A percentile compares a stretch with the other conserved stretches of the same genome.
Evolutionary conservation across 139 green algal species (phyloP).

Genomic region (Chlamydomonas sp.): DNA sequence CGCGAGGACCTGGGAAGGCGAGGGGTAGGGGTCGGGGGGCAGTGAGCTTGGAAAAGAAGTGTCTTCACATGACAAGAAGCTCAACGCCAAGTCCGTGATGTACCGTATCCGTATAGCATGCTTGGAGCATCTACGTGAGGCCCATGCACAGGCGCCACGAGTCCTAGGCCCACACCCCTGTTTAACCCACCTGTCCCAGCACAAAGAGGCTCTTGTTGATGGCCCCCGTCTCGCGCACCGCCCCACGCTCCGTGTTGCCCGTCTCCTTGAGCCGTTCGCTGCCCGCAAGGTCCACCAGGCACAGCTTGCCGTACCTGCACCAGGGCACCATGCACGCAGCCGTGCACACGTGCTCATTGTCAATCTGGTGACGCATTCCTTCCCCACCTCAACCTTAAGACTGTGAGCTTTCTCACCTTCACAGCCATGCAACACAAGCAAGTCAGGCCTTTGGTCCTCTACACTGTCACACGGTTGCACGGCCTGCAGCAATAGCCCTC

Average conservation of each 20-base stretch:
- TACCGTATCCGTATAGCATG: too few relatives aligned
- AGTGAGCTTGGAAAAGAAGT: background rate
- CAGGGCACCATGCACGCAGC: background rate
- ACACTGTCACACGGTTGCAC: background rate
- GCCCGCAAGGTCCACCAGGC: slow-evolving; percentile 77
- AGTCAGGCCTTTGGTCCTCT: background rate
- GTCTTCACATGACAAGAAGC: background rate
- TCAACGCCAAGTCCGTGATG: too few relatives aligned
- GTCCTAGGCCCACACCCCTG: background rate
- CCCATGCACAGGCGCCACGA: too few relatives aligned
- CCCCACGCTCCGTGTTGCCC: slow-evolving; percentile 58
- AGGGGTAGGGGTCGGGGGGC: background rate
- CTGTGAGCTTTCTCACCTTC: too few relatives aligned
- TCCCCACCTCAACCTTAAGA: too few relatives aligned
- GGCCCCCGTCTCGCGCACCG: slow-evolving; percentile 65
- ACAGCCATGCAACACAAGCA: background rate
- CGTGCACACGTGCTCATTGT: background rate
- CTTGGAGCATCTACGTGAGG: too few relatives aligned
- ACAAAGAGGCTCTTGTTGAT: slow-evolving; percentile 80
- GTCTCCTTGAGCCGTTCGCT: slow-evolving; percentile 75
- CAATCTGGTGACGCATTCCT: too few relatives aligned
- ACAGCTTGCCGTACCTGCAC: slow-evolving; percentile 68
- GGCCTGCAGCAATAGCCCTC: background rate
- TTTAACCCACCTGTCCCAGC: slow-evolving; percentile 59
- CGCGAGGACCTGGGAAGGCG: slow-evolving; percentile 54